Evolutionary conservation across 2,329 filamentous ascomycete genomes (phyloP).

Genomic region (Mycosphaerelloides madeirae): DNA sequence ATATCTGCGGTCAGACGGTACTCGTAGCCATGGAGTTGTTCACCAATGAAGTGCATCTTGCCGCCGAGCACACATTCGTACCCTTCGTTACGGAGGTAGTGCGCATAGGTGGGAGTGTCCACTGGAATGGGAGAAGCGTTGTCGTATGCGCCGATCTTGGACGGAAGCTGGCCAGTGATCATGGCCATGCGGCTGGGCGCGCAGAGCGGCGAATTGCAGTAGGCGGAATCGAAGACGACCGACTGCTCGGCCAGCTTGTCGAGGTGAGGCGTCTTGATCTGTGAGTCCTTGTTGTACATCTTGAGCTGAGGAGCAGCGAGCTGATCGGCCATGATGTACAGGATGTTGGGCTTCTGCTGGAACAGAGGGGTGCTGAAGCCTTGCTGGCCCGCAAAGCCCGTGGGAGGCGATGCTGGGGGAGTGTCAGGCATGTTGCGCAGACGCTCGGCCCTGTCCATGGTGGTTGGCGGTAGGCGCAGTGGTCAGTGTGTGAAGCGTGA

Average conservation of each 20-base stretch:
- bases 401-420: conserved; percentile 35
- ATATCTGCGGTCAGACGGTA: conserved; percentile 90
- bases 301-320: conserved; percentile 84
- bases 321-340: conserved; percentile 97
- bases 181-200: conserved; percentile 91
- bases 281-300: conserved; percentile 83
- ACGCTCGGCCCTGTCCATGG: conserved; percentile 24
- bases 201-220: conserved; percentile 89
- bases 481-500: neutral
- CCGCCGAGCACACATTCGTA: conserved; percentile 89
- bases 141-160: conserved; percentile 87
- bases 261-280: conserved; percentile 88
- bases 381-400: conserved; percentile 35
- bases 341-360: conserved; percentile 62
- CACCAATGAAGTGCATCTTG: conserved; percentile 97
- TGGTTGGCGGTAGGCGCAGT: neutral
- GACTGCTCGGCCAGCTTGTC: conserved; percentile 75
- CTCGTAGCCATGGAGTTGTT: conserved; percentile 92
- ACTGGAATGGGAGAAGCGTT: conserved; percentile 81
- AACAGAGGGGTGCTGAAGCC: conserved; percentile 37
- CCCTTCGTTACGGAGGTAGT: conserved; percentile 77
- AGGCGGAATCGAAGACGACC: conserved; percentile 88
- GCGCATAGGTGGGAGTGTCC: conserved; percentile 84
- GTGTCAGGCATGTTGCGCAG: conserved; percentile 31
- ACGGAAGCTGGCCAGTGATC: conserved; percentile 86